These are phyloP conservation scores for Plasmopara viticola DNA, from an alignment of 352 stramenopile species.

Conservation along the genomic window DNA sequence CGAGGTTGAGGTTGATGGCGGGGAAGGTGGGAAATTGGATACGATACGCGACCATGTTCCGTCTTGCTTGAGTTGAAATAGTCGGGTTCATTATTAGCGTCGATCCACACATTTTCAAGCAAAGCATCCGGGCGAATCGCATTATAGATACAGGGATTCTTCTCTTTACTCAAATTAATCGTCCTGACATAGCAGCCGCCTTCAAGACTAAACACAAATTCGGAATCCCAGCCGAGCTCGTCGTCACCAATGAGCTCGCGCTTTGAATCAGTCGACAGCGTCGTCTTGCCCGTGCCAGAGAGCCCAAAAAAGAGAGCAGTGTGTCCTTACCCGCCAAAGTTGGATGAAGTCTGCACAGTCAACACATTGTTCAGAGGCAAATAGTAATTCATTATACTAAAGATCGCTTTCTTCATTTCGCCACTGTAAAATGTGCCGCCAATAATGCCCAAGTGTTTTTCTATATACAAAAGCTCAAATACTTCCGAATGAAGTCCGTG, in stretches of 20 bases:
- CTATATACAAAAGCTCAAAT: slow-evolving; percentile 96
- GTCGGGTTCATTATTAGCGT: slow-evolving; percentile 79
- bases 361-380: slow-evolving; percentile 93
- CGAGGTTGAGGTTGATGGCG: slow-evolving; percentile 85
- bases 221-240: slow-evolving; percentile 97
- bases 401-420: slow-evolving; percentile 99
- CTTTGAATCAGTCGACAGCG: slow-evolving; percentile 86
- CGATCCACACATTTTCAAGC: slow-evolving; percentile 94
- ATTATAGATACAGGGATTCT: slow-evolving; percentile 96
- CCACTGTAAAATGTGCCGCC: slow-evolving; percentile 95
- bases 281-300: slow-evolving; percentile 89
- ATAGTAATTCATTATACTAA: slow-evolving; percentile 98
- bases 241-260: slow-evolving; percentile 73
- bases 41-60: slow-evolving; percentile 97
- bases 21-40: slow-evolving; percentile 98
- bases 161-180: slow-evolving; percentile 93
- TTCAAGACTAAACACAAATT: slow-evolving; percentile 99
- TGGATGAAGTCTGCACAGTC: slow-evolving; percentile 97
- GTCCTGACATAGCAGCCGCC: slow-evolving; percentile 99
- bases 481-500: slow-evolving; percentile 94
- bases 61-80: slow-evolving; percentile 96
- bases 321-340: slow-evolving; percentile 94
- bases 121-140: slow-evolving; percentile 95
- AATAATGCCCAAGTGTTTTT: slow-evolving; percentile 93
- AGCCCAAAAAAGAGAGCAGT: slow-evolving; percentile 97